phyloP scores from a whole-genome alignment of 495 filamentous ascomycete species.

The Xylaria venustula region DNA sequence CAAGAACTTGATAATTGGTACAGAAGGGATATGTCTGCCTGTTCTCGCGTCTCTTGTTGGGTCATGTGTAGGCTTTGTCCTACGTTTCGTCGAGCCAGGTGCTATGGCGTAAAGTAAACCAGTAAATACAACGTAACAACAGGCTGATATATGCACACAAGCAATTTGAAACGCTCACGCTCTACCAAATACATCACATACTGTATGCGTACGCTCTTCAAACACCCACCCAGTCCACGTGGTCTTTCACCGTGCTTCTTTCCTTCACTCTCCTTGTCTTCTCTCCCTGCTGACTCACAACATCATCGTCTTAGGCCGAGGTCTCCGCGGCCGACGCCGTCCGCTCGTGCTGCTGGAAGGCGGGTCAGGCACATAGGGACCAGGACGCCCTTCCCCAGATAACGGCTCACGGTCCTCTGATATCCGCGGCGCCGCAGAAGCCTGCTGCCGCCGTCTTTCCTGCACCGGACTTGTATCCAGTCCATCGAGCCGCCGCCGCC shows the following conservation, averaged over 20 bases:
- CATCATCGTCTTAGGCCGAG: not conserved
- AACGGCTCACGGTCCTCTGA: not conserved
- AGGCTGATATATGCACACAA: too few species aligned
- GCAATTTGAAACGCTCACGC: too few species aligned
- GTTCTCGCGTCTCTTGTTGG: too few species aligned
- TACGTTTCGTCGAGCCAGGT: too few species aligned
- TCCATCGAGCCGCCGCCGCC: not conserved
- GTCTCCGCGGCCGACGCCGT: conserved; percentile 3
- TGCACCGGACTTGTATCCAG: not conserved
- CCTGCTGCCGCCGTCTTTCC: not conserved
- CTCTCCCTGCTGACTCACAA: not conserved
- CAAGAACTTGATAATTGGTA: too few species aligned
- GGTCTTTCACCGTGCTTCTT: not conserved
- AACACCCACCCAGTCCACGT: not conserved
- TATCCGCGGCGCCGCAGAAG: not conserved
- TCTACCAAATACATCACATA: too few species aligned
- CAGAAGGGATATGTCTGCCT: too few species aligned
- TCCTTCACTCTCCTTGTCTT: not conserved
- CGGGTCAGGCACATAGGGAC: not conserved
- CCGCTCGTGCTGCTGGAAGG: not conserved
- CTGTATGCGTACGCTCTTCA: not conserved
- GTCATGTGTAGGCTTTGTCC: too few species aligned
- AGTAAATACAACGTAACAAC: too few species aligned
- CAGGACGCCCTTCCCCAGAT: not conserved
- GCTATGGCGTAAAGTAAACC: too few species aligned